Base-by-base conservation (phyloP, 106 monocot genomes). In the Dendrobium nobile region DNA sequence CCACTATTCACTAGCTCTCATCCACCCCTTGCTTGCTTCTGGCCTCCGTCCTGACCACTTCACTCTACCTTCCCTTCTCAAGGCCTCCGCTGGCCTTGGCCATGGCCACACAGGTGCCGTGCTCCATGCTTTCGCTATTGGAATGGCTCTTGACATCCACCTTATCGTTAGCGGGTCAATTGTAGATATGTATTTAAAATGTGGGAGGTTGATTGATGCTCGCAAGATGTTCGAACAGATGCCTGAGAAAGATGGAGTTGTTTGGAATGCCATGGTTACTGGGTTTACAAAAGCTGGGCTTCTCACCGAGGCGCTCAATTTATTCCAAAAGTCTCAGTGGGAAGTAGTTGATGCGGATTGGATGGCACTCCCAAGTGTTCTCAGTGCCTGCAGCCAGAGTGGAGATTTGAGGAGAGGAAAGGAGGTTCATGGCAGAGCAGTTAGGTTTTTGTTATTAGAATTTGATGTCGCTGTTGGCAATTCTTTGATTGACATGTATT, bases 131-230 rank as follows among this genome's bases (percentile, higher is more conserved):
- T 81, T 84, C 77, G 88, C 51, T 7, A 5, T 93, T 26, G 64
- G 15, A 37, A 64, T 88, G 5, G 93, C 89, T 0, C 44, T 85
- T 17, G 48, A 80, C 22, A 56, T 40, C 10, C 79, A 88, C 78
- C 75, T 87, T 15, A 47, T 93, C 33, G 93, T 93, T 0, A 16
- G 83, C 8, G 82, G 80, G 8, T 83, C 87, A 1, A 16, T 91
- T 31, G 41, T 96, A 28, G 88, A 96, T 48, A 88, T 93, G 95
- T 95, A 95, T 59, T 77, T 83, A 0, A 93, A 91, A 68, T 87
- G 79, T 55, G 89, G 85, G 37, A 27, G 44, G 17, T n/a, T 90
- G 44, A 59, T 48, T 2, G 79, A 85, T 78, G 91, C 95, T 10
- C 59, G 17, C 4, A 67, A 54, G 9, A 4, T 96, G 77, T 96